These are phyloP conservation scores for Nakazawaea holstii DNA, from an alignment of 805 yeast species.

Conservation along the genomic window DNA sequence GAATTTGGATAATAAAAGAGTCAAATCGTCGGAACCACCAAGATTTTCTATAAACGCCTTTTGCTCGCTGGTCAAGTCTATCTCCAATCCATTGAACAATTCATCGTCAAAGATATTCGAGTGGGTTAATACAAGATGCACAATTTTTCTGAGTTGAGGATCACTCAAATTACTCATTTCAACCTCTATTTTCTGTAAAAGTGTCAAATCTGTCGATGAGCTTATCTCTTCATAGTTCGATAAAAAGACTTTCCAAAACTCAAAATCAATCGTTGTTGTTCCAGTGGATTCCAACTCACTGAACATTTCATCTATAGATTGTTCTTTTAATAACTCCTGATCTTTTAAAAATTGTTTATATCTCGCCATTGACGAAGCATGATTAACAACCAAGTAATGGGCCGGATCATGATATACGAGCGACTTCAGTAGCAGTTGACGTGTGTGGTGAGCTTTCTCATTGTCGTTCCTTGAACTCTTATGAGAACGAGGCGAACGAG, in stretches of 20 bases:
- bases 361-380: neutral
- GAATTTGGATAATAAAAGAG: neutral
- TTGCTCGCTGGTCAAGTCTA: constrained; percentile 4
- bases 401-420: neutral
- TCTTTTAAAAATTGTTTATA: constrained; percentile 1
- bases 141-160: neutral
- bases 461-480: neutral
- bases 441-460: neutral
- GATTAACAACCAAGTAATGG: neutral
- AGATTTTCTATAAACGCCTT: neutral
- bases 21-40: neutral
- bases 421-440: neutral
- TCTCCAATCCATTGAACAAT: neutral
- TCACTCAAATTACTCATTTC: neutral
- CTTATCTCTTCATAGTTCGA: neutral
- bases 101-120: constrained; percentile 1
- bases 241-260: constrained; percentile 8
- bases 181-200: constrained; percentile 3
- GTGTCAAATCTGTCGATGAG: neutral
- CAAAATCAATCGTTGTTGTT: constrained; percentile 1
- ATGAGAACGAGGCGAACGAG: neutral
- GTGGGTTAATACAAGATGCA: neutral
- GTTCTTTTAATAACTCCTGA: neutral
- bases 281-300: neutral
- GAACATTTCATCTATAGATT: neutral